A percentile compares a stretch with the other conserved stretches of the same genome.
Conservation (phyloP, 257 asterid species). For the Asclepias syriaca region DNA sequence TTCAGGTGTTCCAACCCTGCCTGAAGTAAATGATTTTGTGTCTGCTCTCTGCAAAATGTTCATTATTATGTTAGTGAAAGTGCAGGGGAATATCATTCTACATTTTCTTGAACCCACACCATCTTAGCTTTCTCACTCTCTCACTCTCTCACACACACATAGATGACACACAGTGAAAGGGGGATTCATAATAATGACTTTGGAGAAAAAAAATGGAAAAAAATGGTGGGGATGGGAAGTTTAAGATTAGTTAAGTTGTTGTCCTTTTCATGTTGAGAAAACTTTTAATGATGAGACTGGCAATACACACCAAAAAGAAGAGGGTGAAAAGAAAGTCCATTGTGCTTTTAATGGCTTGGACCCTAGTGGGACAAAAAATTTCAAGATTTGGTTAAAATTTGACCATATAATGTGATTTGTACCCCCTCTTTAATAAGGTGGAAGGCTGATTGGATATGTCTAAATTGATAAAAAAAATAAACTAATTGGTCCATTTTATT, state of each 20-base stretch:
- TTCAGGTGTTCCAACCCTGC: slow-evolving; percentile 7
- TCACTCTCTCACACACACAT: background rate
- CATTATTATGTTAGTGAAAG: background rate
- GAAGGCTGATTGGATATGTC: too few species aligned
- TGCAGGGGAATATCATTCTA: background rate
- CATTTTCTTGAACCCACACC: background rate
- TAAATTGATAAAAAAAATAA: too few species aligned
- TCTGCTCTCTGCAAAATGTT: background rate
- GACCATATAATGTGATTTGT: background rate
- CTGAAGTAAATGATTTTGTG: slow-evolving; percentile 1
- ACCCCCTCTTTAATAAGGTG: too few species aligned
- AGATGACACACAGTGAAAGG: background rate
- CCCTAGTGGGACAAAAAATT: background rate
- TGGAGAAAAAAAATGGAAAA: background rate
- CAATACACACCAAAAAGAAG: background rate
- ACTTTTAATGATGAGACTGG: background rate
- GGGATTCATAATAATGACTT: background rate
- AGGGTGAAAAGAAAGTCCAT: background rate
- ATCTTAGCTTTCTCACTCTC: background rate
- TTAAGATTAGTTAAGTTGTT: too few species aligned
- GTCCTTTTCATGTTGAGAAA: background rate
- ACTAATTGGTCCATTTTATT: too few species aligned
- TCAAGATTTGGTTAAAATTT: background rate
- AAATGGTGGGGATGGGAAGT: background rate
- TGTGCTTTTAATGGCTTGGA: background rate